Evolutionary conservation across 495 filamentous ascomycete species (phyloP).

Genomic region (Daldinia caldariorum): DNA sequence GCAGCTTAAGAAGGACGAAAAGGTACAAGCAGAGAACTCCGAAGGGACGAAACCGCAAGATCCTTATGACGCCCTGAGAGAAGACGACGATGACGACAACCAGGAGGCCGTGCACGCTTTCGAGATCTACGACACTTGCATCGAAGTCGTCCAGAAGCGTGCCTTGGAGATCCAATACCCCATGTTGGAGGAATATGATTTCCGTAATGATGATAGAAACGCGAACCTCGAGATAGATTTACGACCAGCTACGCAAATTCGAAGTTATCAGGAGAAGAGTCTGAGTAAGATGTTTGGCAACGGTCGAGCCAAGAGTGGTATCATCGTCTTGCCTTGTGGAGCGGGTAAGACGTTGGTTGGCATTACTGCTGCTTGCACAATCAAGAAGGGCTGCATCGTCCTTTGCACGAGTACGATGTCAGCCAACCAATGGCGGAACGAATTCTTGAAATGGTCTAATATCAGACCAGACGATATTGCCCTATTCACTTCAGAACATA

Average conservation of each 20-base stretch:
- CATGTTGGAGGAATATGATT: constrained; percentile 96
- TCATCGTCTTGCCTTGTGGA: constrained; percentile 96
- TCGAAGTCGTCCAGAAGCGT: constrained; percentile 88
- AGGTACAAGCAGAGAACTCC: constrained; percentile 48
- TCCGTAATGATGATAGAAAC: constrained; percentile 91
- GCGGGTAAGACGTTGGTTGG: constrained; percentile 97
- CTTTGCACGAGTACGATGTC: constrained; percentile 98
- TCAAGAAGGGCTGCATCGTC: constrained; percentile 94
- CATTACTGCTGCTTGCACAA: constrained; percentile 95
- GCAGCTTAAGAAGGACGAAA: constrained; percentile 51
- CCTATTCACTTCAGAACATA: constrained; percentile 93
- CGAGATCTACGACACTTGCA: constrained; percentile 78
- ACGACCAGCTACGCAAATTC: constrained; percentile 82
- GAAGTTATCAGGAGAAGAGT: constrained; percentile 95
- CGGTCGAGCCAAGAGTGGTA: constrained; percentile 93
- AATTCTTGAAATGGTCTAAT: constrained; percentile 98
- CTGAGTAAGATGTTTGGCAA: constrained; percentile 99
- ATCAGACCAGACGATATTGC: constrained; percentile 93
- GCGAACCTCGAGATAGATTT: constrained; percentile 92
- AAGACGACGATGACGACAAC: constrained; percentile 92
- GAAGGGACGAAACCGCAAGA: constrained; percentile 52
- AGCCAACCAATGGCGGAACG: constrained; percentile 94
- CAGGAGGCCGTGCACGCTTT: constrained; percentile 93
- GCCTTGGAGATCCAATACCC: constrained; percentile 88
- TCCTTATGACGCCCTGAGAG: constrained; percentile 67